Evolutionary conservation across 2,329 filamentous ascomycete genomes (phyloP), one percentile per base, ranked within the genome.

Genomic region (Hypoxylon sp.): DNA sequence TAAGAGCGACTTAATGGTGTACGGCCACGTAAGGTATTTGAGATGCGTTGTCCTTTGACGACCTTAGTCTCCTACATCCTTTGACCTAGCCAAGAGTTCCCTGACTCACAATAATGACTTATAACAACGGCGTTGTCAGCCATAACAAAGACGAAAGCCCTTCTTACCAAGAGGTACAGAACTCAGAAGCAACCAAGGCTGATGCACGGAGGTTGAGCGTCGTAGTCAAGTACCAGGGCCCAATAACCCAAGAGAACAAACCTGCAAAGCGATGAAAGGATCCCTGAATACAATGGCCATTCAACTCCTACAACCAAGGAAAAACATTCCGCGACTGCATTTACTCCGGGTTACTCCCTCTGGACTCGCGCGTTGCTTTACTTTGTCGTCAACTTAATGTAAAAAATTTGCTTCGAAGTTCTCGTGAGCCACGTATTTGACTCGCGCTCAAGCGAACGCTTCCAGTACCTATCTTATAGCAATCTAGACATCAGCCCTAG

Each of bases 201-300:
- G 59, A 50, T 19, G 32, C 51, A 52, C 8, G 29, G 24, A 42
- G 32, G 11, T 29, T 24, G 2, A 21, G 7, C 10, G 21, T 31
- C 15, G 11, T 24, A 37, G 10, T 13, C 24, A 29, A 39, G 39
- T 37, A 35, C 31, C 17, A 24, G 17, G 53, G 6, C 37, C 15
- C 29, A 55, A 29, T 21, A 19, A 51, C 19, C 17, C 17, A n/a
- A 31, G n/a, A n/a, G 39, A 11, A 42, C 50, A 52, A 53, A 60
- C n/a, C n/a, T 27, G 7, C 8, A 3, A 29, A 3, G 13, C 3
- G 4, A 24, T 29, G 19, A 53, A 27, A 24, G 17, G 7, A 10
- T 3, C 5, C 24, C 35, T 39, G 44, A 50, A 48, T 50, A 48
- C 39, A 21, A 37, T 24, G 19, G 17, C 17, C 31, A 42, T 52